A percentile compares a stretch with the other conserved stretches of the same genome.
Evolutionary conservation across 2,329 filamentous ascomycete genomes (phyloP).

Genomic region (Tolypocladium amazonense): DNA sequence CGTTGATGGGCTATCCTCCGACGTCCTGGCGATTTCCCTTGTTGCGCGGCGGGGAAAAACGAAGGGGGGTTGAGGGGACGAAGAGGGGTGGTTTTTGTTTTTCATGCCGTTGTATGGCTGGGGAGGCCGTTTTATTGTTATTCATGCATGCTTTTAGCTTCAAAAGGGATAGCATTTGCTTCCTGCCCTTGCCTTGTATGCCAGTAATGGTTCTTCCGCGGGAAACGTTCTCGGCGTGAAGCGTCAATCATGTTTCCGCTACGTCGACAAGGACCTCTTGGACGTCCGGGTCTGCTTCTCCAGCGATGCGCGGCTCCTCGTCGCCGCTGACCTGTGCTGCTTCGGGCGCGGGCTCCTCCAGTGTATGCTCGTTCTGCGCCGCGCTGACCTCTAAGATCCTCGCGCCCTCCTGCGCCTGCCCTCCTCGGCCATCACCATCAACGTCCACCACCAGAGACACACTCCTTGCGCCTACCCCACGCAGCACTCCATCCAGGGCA

Average conservation of each 20-base stretch:
- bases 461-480: slow-evolving; percentile 4
- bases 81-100: background rate
- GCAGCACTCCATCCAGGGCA: slow-evolving; percentile 18
- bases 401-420: background rate
- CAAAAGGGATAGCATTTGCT: background rate
- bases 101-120: background rate
- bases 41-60: too few species aligned
- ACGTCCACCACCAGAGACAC: slow-evolving; percentile 14
- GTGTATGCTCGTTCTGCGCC: background rate
- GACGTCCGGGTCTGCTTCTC: background rate
- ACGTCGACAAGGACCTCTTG: background rate
- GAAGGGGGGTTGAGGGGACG: background rate
- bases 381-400: background rate
- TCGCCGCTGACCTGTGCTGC: background rate
- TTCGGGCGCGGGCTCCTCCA: background rate
- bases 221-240: background rate
- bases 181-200: background rate
- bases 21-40: background rate
- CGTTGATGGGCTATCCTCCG: background rate
- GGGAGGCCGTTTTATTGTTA: background rate
- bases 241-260: background rate
- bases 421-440: background rate
- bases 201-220: background rate
- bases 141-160: background rate
- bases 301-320: background rate